Base-by-base conservation (phyloP, 768 basidiomycete genomes). In the Lepiota brunneoincarnata region DNA sequence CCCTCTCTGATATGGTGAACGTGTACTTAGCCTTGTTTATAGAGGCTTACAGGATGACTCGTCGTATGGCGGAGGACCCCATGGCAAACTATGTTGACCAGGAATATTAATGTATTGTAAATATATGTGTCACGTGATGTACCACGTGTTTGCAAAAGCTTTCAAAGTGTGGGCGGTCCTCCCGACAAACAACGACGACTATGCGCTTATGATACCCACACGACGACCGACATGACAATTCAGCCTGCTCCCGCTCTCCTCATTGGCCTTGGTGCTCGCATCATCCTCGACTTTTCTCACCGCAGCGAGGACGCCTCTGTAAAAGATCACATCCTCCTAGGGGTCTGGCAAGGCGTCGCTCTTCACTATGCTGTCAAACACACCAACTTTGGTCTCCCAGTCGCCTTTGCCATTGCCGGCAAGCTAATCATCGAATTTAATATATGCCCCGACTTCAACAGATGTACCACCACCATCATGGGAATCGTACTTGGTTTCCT, bases 11-110 rank as follows among this genome's bases (percentile, higher is more conserved):
- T 35, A 49, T 36, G 39, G 41, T 31, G 15, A 6, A 45, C 52
- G 44, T 20, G 57, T 57, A 2, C 46, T 62, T 45, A 54, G 44
- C 50, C 11, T 55, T 21, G 21, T 41, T 60, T 67, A 57, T 75
- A 91, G 93, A 97, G 87, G 91, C 89, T n/a, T 97, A 95, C 69
- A 81, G 93, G 54, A 86, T 93, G 81, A 80, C 79, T 59, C 81
- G 82, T 48, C 79, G 82, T 1, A 82, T 85, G 70, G 74, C 77
- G 44, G 91, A 93, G 54, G 93, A 97, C 69, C 93, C 93, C 3
- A 97, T 97, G 93, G 89, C 90, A 37, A 91, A 90, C 67, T 93
- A 94, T 66, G 78, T 91, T 47, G 93, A 93, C 67, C 59, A 68
- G 40, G 83, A 80, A 4, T 65, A 66, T 21, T 70, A 40, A n/a